Conservation (phyloP, 495 filamentous ascomycete genomes). For the Talaromyces thailandensis region DNA sequence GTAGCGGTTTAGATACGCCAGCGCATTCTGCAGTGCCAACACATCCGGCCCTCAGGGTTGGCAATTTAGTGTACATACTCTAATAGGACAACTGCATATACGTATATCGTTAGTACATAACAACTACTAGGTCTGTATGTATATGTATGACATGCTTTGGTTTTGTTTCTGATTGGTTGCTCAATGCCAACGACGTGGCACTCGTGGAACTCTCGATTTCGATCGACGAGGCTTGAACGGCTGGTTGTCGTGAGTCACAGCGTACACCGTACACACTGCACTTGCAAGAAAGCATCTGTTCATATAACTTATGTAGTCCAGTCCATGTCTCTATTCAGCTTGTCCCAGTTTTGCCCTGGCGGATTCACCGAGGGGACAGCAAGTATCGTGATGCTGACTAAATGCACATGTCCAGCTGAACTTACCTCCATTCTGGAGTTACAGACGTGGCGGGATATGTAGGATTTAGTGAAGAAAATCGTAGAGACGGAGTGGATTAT, state of each 20-base stretch:
- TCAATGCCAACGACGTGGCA: not conserved
- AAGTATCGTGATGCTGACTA: not conserved
- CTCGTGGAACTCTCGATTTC: not conserved
- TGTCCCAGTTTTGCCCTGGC: not conserved
- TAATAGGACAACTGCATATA: not conserved
- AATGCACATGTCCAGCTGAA: not conserved
- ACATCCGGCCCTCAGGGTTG: not conserved
- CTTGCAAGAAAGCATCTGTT: too few species aligned
- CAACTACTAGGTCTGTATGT: too few species aligned
- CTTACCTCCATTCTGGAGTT: not conserved
- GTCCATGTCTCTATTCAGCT: not conserved
- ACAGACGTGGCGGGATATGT: not conserved
- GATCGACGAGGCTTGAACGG: not conserved
- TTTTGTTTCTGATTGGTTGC: not conserved
- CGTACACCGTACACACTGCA: not conserved
- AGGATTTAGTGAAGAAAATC: not conserved
- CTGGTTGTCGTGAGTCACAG: not conserved
- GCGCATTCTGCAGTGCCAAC: conserved; percentile 4
- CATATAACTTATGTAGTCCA: not conserved
- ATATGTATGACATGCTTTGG: not conserved
- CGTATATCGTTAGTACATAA: not conserved
- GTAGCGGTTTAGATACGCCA: not conserved
- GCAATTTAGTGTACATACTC: not conserved
- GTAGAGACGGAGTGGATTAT: not conserved
- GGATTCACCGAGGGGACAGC: not conserved